Base-by-base conservation (phyloP, 2,329 filamentous ascomycete genomes). In the Lizonia empirigonia region DNA sequence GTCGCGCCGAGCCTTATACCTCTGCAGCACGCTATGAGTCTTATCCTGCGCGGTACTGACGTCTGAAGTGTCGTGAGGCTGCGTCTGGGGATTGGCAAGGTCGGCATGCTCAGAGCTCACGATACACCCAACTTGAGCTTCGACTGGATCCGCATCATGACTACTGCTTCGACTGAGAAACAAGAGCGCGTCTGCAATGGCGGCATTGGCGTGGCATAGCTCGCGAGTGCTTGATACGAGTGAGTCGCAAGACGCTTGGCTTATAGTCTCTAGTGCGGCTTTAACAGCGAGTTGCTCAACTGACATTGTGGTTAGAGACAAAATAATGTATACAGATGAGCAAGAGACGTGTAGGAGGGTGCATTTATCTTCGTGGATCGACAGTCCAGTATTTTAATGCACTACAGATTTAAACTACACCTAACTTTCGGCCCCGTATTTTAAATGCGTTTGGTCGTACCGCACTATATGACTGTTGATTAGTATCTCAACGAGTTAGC, bases 201-300 rank as follows among this genome's bases (percentile, higher is more conserved):
- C 40, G 29, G 13, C 4, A 50, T 53, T 53, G 8, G 50, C 50
- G 36, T 53, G 12, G 7, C 30, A 53, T 23, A 53, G 39, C 16
- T 41, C 24, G 5, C 20, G 20, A 36, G 22, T 32, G 35, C 22
- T 1, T 41, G 26, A 30, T 37, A 45, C 16, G 15, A 53, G 45
- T 9, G 30, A 53, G 3, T 45, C 2, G 23, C 4, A 7, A 1
- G 24, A 19, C 7, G 9, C 50, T 53, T 39, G 2, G 13, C 29
- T 36, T 4, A 53, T 44, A 10, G 15, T 40, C 8, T 49, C 13
- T 49, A 53, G 34, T 22, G 34, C 29, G 23, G 50, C 44, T 44
- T 18, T 44, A 10, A 44, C 26, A 26, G 33, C 8, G 29, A 34
- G 29, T 20, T 44, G 20, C 13, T 34, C 16, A 9, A 42, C 26